Percentiles rank a stretch among this genome's conserved stretches.
phyloP scores from a whole-genome alignment of 805 yeast genomes.

The Wickerhamiella domercqiae region DNA sequence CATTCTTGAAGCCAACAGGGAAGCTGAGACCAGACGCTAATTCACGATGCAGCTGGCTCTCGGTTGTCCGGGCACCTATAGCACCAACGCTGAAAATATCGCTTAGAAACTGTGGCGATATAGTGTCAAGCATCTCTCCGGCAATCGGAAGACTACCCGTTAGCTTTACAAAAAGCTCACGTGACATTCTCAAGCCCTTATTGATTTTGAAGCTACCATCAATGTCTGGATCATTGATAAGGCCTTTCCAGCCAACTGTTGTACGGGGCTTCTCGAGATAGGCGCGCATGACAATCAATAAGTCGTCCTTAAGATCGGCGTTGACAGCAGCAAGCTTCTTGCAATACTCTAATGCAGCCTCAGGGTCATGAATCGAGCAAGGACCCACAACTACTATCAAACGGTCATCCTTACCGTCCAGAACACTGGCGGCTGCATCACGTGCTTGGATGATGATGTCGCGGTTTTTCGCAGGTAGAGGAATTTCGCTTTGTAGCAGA shows the following conservation, averaged over 20 bases:
- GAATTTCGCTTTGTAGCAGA: conserved; percentile 72
- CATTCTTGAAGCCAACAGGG: conserved; percentile 97
- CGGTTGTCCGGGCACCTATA: conserved; percentile 97
- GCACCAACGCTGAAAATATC: conserved; percentile 95
- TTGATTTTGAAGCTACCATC: conserved; percentile 86
- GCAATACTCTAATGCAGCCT: conserved; percentile 83
- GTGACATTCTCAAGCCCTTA: conserved; percentile 79
- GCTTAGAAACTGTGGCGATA: conserved; percentile 87
- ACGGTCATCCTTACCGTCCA: conserved; percentile 76
- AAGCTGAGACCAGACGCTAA: conserved; percentile 91
- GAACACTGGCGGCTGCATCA: conserved; percentile 52
- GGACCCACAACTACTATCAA: conserved; percentile 87
- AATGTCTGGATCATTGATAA: conserved; percentile 92
- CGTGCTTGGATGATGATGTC: conserved; percentile 61
- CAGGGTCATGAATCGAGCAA: conserved; percentile 90
- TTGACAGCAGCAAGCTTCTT: conserved; percentile 42
- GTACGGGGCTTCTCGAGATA: conserved; percentile 97
- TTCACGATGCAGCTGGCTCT: conserved; percentile 94
- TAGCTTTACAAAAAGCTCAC: conserved; percentile 71
- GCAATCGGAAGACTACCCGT: conserved; percentile 83
- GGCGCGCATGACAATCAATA: conserved; percentile 89
- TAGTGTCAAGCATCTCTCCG: conserved; percentile 94
- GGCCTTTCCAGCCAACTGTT: conserved; percentile 98
- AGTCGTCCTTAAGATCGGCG: conserved; percentile 52
- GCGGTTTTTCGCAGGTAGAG: conserved; percentile 44